phyloP scores from a whole-genome alignment of 2,329 filamentous ascomycete genomes.

The Phialophora verrucosa region DNA sequence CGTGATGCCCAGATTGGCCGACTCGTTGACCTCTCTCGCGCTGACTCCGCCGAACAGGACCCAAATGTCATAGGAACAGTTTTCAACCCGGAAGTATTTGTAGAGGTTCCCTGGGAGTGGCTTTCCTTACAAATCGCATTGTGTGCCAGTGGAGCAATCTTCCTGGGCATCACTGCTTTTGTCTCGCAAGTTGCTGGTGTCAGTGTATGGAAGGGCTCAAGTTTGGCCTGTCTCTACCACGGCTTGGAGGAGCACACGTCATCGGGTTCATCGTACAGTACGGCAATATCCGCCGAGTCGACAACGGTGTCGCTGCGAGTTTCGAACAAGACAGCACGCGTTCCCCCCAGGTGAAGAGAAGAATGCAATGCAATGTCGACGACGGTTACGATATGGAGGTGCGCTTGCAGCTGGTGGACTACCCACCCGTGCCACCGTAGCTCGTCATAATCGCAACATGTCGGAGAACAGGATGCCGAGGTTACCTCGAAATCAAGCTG shows the following conservation, averaged over 20 bases:
- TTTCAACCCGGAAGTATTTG: background rate
- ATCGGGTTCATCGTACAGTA: background rate
- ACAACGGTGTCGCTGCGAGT: background rate
- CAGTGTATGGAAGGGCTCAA: background rate
- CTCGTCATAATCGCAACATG: background rate
- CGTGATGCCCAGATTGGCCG: conserved; percentile 1
- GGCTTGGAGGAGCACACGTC: background rate
- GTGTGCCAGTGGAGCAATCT: background rate
- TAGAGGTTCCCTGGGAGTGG: background rate
- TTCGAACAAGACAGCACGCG: conserved; percentile 1
- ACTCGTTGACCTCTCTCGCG: background rate
- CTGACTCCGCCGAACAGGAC: background rate
- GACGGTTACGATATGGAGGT: background rate
- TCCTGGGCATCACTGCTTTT: background rate
- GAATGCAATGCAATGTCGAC: too few relatives aligned
- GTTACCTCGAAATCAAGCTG: background rate
- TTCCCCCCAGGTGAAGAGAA: background rate
- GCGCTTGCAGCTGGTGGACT: background rate
- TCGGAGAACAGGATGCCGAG: background rate
- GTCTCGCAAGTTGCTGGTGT: background rate
- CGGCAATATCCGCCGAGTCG: background rate
- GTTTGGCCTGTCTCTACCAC: conserved; percentile 6
- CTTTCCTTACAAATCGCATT: background rate
- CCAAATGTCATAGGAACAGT: background rate
- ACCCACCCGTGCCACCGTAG: too few relatives aligned